Conservation (phyloP, 192 early-diverging fungal species). For the Kappamyces sp. region DNA sequence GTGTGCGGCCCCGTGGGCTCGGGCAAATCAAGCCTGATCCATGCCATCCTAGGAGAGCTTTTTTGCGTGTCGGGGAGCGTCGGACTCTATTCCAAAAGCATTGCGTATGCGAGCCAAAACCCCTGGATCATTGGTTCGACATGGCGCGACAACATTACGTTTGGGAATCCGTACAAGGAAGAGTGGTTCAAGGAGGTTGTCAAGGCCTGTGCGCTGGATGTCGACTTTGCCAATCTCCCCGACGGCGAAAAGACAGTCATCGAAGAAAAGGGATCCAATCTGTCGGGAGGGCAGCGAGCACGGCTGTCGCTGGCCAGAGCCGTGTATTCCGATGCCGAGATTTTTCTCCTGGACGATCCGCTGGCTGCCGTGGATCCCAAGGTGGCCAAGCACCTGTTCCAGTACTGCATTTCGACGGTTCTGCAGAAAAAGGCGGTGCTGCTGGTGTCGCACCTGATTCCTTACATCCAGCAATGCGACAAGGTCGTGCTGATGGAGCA, state of each 20-base stretch:
- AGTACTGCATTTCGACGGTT: constrained; percentile 31
- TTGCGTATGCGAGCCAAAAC: constrained; percentile 40
- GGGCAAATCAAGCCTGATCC: constrained; percentile 37
- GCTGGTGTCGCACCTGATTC: constrained; percentile 44
- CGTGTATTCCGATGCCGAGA: constrained; percentile 37
- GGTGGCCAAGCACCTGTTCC: constrained; percentile 41
- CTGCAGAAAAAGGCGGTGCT: constrained; percentile 34
- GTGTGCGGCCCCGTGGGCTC: constrained; percentile 44
- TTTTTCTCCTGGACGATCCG: constrained; percentile 45
- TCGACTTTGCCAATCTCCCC: constrained; percentile 30
- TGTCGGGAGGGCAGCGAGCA: constrained; percentile 44
- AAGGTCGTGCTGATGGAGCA: constrained; percentile 35
- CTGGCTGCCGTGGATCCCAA: constrained; percentile 42
- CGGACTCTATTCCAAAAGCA: constrained; percentile 16
- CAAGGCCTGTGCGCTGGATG: constrained; percentile 35
- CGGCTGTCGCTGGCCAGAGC: constrained; percentile 42
- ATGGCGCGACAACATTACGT: constrained; percentile 41
- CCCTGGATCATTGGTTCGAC: constrained; percentile 38
- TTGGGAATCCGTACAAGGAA: constrained; percentile 31
- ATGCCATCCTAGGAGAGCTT: constrained; percentile 46
- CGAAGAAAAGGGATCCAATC: constrained; percentile 38
- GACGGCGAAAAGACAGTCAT: constrained; percentile 31
- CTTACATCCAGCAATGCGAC: constrained; percentile 35
- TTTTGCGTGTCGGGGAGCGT: constrained; percentile 11
- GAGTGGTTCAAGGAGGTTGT: constrained; percentile 34